phyloP scores from a whole-genome alignment of 306 rosid species.

The Sicyos baderoa region DNA sequence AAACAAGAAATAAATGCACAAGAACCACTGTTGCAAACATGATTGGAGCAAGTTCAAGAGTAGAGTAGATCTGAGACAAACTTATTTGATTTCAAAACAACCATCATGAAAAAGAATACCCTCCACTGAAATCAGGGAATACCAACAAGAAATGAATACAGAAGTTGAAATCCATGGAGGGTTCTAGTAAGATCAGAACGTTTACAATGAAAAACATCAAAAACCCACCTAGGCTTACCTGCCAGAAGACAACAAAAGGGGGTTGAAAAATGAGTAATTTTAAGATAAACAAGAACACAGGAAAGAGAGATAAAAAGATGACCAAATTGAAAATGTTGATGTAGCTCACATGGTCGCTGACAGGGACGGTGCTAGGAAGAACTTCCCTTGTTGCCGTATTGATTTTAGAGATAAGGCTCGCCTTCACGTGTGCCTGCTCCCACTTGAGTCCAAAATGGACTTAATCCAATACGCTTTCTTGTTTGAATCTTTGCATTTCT shows the following conservation, averaged over 20 bases:
- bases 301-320: constrained; percentile 6
- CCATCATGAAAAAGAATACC: background rate
- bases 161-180: background rate
- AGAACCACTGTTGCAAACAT: constrained; percentile 5
- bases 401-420: constrained; percentile 8
- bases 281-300: constrained; percentile 2
- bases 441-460: constrained; percentile 3
- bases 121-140: constrained; percentile 2
- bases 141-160: background rate
- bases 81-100: constrained; percentile 16
- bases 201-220: background rate
- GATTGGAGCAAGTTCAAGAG: constrained; percentile 18
- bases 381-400: constrained; percentile 16
- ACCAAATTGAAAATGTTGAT: constrained; percentile 9
- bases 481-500: constrained; percentile 1
- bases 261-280: constrained; percentile 1
- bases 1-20: background rate
- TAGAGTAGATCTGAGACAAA: constrained; percentile 25
- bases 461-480: background rate
- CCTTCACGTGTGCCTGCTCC: background rate
- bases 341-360: constrained; percentile 27
- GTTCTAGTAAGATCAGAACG: background rate
- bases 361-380: constrained; percentile 36
- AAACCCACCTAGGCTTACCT: constrained; percentile 10
- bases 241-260: background rate